Conservation (phyloP, 768 basidiomycete genomes). For the Pulveroboletus sp. region DNA sequence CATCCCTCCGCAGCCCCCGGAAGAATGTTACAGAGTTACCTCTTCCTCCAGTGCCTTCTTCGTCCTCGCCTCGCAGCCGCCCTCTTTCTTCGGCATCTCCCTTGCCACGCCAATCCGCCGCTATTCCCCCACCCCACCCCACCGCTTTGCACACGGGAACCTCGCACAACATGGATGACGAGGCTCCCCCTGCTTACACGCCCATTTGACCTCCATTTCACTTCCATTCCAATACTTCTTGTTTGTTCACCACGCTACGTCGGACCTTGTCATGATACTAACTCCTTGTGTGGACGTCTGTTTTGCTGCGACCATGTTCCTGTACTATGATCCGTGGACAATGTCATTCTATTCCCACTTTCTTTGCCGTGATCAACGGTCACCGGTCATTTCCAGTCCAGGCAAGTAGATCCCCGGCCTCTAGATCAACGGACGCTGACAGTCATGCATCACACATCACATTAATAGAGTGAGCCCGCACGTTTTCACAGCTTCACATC, state of each 20-base stretch:
- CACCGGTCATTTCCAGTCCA: not conserved
- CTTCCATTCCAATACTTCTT: not conserved
- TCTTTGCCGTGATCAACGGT: not conserved
- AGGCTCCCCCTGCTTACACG: slow-evolving; percentile 30
- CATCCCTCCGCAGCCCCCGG: not conserved
- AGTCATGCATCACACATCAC: not conserved
- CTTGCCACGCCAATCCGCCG: not conserved
- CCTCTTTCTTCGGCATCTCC: not conserved
- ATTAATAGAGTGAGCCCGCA: not conserved
- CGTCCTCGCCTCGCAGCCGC: not conserved
- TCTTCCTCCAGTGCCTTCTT: not conserved
- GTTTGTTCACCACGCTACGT: not conserved
- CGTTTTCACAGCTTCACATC: not conserved
- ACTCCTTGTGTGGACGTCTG: not conserved
- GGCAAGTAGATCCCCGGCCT: not conserved
- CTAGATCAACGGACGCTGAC: not conserved
- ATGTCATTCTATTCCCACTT: slow-evolving; percentile 1
- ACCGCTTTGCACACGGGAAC: slow-evolving; percentile 12
- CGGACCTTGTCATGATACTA: not conserved
- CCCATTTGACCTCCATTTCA: slow-evolving; percentile 5
- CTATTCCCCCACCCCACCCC: not conserved
- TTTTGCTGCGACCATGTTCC: not conserved
- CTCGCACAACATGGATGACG: slow-evolving; percentile 3
- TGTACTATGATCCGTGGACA: slow-evolving; percentile 1
- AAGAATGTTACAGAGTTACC: not conserved